Percentiles rank a stretch among this genome's conserved stretches.
phyloP scores from a whole-genome alignment of 352 stramenopile genomes.

The Thraustochytrium sp. region DNA sequence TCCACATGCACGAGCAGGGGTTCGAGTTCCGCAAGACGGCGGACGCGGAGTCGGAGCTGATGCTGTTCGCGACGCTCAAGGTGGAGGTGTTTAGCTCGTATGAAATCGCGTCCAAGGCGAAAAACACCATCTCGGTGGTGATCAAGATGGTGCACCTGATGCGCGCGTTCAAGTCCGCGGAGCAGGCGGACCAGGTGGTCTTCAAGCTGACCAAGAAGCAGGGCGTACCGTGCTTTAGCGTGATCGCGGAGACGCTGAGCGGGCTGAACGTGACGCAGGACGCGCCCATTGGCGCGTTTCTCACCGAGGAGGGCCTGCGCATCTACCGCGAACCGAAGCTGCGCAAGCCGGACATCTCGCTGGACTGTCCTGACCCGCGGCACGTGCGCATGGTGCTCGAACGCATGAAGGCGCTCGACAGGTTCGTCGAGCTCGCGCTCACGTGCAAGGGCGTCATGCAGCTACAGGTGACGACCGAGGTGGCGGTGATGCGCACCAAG shows the following conservation, averaged over 20 bases:
- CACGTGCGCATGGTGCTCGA: constrained; percentile 34
- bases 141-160: constrained; percentile 12
- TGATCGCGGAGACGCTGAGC: constrained; percentile 20
- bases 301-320: not conserved
- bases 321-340: constrained; percentile 12
- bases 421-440: not conserved
- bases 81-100: not conserved
- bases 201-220: constrained; percentile 35
- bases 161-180: constrained; percentile 18
- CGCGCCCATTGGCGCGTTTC: not conserved
- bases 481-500: constrained; percentile 7
- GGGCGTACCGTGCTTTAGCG: constrained; percentile 2
- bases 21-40: constrained; percentile 32
- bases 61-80: not conserved
- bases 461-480: constrained; percentile 1
- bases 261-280: constrained; percentile 25
- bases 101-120: not conserved
- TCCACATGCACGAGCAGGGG: not conserved
- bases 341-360: not conserved
- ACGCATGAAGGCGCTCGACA: constrained; percentile 36
- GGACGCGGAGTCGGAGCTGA: not conserved
- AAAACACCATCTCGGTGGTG: constrained; percentile 18
- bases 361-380: not conserved
- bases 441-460: not conserved
- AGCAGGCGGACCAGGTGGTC: not conserved